These are phyloP conservation scores for Globisporangium alternatum DNA, from an alignment of 352 stramenopile species.

Conservation along the genomic window DNA sequence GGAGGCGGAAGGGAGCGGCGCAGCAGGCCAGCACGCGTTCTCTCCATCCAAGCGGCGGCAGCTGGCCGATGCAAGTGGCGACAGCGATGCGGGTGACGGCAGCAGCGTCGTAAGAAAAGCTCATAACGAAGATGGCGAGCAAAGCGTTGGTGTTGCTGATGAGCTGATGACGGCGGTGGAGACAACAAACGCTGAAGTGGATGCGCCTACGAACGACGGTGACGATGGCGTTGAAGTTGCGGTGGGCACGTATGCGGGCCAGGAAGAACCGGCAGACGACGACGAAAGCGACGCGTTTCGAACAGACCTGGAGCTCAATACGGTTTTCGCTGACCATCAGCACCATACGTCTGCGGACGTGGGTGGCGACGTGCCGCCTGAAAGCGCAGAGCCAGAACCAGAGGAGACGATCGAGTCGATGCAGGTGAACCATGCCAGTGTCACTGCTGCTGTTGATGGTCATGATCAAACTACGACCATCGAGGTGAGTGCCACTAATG, in stretches of 20 bases:
- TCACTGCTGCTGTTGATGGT: neutral
- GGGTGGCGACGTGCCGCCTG: neutral
- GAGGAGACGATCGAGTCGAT: neutral
- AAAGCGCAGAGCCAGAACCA: neutral
- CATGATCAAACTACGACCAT: neutral
- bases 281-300: neutral
- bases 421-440: neutral
- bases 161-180: neutral
- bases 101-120: neutral
- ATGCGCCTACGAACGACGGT: neutral
- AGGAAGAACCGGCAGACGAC: neutral
- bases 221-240: neutral
- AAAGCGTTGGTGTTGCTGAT: neutral
- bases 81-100: neutral
- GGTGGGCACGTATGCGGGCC: neutral
- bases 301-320: neutral
- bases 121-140: neutral
- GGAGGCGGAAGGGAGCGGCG: neutral
- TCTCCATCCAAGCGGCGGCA: slow-evolving; percentile 6
- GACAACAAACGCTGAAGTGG: too few relatives aligned
- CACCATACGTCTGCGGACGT: neutral
- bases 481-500: neutral
- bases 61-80: neutral
- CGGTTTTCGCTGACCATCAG: neutral
- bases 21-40: neutral